These are phyloP conservation scores for Colletotrichum sp. DNA, from an alignment of 2,329 filamentous ascomycete genomes.

Conservation along the genomic window DNA sequence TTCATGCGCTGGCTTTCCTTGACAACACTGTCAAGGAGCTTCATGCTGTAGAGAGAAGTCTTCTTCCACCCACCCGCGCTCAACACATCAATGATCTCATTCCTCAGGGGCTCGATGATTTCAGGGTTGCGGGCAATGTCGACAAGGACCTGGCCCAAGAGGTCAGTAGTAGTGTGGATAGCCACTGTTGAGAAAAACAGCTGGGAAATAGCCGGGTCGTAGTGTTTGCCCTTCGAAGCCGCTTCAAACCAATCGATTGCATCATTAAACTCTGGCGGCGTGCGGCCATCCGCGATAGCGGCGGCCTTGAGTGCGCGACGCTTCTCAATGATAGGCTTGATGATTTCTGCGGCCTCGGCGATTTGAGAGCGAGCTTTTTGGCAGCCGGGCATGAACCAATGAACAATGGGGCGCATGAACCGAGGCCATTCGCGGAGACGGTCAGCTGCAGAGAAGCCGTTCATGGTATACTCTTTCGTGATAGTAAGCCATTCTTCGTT, in stretches of 20 bases:
- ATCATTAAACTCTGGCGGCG: conserved; percentile 31
- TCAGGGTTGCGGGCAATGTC: conserved; percentile 44
- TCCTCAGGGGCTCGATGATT: conserved; percentile 41
- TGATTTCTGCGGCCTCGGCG: conserved; percentile 37
- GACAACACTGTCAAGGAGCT: conserved; percentile 44
- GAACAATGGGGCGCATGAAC: conserved; percentile 42
- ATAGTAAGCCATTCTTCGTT: conserved; percentile 52
- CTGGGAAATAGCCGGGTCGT: conserved; percentile 72
- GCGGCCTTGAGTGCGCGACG: conserved; percentile 30
- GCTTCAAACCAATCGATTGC: conserved; percentile 48
- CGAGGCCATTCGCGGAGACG: conserved; percentile 45
- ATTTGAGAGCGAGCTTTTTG: conserved; percentile 40
- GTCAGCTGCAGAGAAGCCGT: conserved; percentile 38
- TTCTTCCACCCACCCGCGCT: conserved; percentile 39
- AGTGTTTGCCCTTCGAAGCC: conserved; percentile 56
- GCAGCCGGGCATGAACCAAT: conserved; percentile 48
- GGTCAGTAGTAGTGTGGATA: conserved; percentile 47
- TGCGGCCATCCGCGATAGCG: conserved; percentile 12
- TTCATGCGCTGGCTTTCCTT: conserved; percentile 40
- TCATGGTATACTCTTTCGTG: conserved; percentile 45
- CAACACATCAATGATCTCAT: conserved; percentile 43
- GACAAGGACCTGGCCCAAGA: conserved; percentile 38
- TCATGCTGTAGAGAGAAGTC: conserved; percentile 39
- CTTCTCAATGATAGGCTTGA: conserved; percentile 33
- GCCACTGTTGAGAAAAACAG: conserved; percentile 74